phyloP scores from a whole-genome alignment of 192 early-diverging fungal genomes.

The Entomortierella chlamydospora region DNA sequence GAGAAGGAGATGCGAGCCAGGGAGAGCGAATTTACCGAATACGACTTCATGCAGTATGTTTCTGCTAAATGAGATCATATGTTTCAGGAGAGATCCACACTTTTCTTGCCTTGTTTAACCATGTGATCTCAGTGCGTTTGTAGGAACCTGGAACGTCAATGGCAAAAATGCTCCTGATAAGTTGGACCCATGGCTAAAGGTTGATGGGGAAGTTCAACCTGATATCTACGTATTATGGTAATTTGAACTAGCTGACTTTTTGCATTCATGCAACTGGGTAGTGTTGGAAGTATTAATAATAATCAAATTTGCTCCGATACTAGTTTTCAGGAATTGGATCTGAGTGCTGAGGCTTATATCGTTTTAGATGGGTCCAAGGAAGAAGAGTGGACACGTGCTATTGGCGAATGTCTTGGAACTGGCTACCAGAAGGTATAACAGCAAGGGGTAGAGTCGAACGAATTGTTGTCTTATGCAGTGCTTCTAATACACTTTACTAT shows the following conservation, averaged over 20 bases:
- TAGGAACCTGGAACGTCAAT: constrained; percentile 95
- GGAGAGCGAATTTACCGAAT: constrained; percentile 28
- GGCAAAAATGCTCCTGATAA: constrained; percentile 70
- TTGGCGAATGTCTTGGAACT: constrained; percentile 73
- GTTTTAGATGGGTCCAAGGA: constrained; percentile 84
- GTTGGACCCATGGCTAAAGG: constrained; percentile 74
- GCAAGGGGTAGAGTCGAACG: too few relatives aligned
- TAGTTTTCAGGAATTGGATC: constrained; percentile 94
- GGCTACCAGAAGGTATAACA: constrained; percentile 33
- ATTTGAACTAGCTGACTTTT: too few relatives aligned
- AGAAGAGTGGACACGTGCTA: constrained; percentile 80
- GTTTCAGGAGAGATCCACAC: background rate
- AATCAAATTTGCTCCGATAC: constrained; percentile 1
- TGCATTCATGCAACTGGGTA: too few relatives aligned
- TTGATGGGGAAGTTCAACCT: constrained; percentile 55
- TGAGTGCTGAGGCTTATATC: constrained; percentile 87
- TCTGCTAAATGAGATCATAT: background rate
- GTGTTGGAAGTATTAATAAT: background rate
- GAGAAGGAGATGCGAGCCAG: constrained; percentile 45
- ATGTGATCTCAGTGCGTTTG: constrained; percentile 64
- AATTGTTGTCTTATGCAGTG: constrained; percentile 1
- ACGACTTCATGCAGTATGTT: constrained; percentile 44
- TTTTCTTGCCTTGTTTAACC: background rate
- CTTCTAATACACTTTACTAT: background rate
- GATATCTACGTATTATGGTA: constrained; percentile 83